Conservation (phyloP, 345 rosid species). For the Cardamine resedifolia region DNA sequence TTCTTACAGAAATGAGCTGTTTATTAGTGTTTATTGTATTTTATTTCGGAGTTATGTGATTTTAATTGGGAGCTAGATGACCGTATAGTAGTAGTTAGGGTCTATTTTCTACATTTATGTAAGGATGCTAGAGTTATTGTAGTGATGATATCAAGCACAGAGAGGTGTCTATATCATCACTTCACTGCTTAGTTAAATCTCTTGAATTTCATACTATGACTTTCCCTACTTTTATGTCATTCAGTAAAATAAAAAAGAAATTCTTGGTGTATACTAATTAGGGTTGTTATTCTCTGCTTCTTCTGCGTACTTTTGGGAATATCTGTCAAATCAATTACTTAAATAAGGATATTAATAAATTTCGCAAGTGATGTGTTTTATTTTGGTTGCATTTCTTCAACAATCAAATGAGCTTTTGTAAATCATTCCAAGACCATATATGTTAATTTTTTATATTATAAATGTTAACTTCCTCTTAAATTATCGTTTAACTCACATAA, state of each 20-base stretch:
- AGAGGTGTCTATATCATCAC: slow-evolving; percentile 24
- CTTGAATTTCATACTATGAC: neutral
- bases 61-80: neutral
- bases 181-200: neutral
- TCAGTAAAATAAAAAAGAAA: neutral
- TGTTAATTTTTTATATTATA: too few relatives aligned
- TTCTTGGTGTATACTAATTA: slow-evolving; percentile 26
- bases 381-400: slow-evolving; percentile 17
- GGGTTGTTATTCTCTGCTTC: slow-evolving; percentile 30
- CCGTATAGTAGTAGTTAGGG: neutral
- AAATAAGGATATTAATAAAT: slow-evolving; percentile 30
- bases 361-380: slow-evolving; percentile 7
- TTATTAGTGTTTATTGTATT: slow-evolving; percentile 18
- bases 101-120: neutral
- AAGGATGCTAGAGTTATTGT: neutral
- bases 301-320: slow-evolving; percentile 24
- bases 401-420: neutral
- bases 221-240: neutral
- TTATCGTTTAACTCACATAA: neutral
- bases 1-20: slow-evolving; percentile 35
- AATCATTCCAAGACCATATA: neutral
- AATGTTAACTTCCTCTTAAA: too few relatives aligned
- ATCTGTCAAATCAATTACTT: slow-evolving; percentile 36
- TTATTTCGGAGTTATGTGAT: neutral
- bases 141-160: neutral